A percentile compares a stretch with the other conserved stretches of the same genome.
Evolutionary conservation across 805 yeast species (phyloP).

Genomic region (Pichia sporocuriosa): DNA sequence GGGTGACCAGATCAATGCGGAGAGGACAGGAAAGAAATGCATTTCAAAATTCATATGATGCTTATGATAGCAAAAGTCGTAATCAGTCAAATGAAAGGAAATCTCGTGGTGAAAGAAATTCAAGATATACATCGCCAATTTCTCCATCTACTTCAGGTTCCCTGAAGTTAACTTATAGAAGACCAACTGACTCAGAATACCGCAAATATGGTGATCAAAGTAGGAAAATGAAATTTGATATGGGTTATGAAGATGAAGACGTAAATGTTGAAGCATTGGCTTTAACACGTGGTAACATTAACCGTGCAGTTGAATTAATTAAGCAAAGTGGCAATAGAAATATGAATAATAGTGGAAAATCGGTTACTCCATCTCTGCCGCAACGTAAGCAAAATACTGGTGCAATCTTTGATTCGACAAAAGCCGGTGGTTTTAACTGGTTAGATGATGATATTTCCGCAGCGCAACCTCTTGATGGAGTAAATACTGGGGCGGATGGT

Average conservation of each 20-base stretch:
- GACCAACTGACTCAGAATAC: constrained; percentile 47
- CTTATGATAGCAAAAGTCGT: constrained; percentile 8
- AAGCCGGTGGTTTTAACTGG: constrained; percentile 33
- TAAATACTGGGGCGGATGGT: constrained; percentile 25
- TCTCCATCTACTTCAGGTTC: constrained; percentile 11
- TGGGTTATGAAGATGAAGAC: constrained; percentile 55
- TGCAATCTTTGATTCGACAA: constrained; percentile 26
- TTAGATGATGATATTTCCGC: constrained; percentile 18
- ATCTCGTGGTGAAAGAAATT: not conserved
- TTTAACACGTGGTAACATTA: constrained; percentile 52
- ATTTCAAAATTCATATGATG: not conserved
- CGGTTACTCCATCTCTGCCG: constrained; percentile 43
- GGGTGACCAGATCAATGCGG: constrained; percentile 16
- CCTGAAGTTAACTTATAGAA: constrained; percentile 39
- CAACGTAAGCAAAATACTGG: constrained; percentile 31
- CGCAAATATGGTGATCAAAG: constrained; percentile 45
- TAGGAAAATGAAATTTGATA: constrained; percentile 38
- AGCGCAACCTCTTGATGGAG: constrained; percentile 17
- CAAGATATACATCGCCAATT: constrained; percentile 4
- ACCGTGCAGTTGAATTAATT: constrained; percentile 52
- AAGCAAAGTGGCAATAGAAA: constrained; percentile 31
- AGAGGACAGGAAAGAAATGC: constrained; percentile 11
- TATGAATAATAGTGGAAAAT: not conserved
- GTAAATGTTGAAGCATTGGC: constrained; percentile 57
- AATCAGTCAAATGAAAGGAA: constrained; percentile 5